Evolutionary conservation across 2,329 filamentous ascomycete genomes (phyloP), one percentile per base, ranked within the genome.

Genomic region (Ceratocystis harringtonii): DNA sequence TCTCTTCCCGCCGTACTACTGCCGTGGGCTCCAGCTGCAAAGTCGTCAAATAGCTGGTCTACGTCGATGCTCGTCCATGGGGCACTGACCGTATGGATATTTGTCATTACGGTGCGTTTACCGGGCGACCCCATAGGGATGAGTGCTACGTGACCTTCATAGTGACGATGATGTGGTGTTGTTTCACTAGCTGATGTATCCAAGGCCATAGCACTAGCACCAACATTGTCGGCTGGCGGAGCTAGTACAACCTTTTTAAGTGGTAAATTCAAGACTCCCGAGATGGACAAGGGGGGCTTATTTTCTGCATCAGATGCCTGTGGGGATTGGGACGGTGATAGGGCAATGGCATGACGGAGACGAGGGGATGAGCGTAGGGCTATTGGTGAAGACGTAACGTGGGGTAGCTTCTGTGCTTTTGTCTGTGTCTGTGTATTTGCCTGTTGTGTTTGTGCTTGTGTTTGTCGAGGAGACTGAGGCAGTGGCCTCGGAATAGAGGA

Each of bases 301-400:
- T 92, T 92, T 73, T 94, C 89, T 0, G 87, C 87, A 72, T 94
- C 87, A 0, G 89, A 92, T 1, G 88, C 87, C 70, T 90, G 88
- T 0, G 86, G 86, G 0, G 88, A 88, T 19, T 81, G 81, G 0
- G 86, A 88, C 0, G 84, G 85, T 0, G 83, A 84, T 5, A 82
- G 70, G 1, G 75, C 81, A 12, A 58, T 32, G 22, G 82, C 73
- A 68, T 84, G 82, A 65, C 78, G 79, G 10, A 81, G 79, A 0
- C 77, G 77, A 1, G 80, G 77, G 0, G 78, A 79, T 28, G 75
- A 71, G 48, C 71, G 69, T 45, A 75, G 69, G 22, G 73, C 72
- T 2, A 50, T 62, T 15, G 80, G 79, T 0, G 81, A 81, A 2
- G 78, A 71, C 1, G 78, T 77, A 7, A 71, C 2, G 19, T 61